phyloP scores from a whole-genome alignment of 768 basidiomycete genomes.

The Pleurotus tuoliensis region DNA sequence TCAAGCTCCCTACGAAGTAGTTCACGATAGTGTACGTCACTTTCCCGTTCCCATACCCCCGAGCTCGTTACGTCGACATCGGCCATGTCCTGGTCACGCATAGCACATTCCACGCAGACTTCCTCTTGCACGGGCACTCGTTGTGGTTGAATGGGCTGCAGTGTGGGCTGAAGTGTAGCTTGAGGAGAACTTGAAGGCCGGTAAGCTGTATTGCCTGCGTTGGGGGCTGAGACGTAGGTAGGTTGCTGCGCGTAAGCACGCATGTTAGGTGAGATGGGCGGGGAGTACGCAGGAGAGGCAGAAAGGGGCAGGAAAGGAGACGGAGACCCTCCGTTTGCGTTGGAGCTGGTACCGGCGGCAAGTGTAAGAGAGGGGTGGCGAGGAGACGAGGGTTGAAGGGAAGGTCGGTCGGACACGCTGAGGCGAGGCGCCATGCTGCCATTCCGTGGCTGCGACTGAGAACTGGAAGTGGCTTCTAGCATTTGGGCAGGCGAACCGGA shows the following conservation, averaged over 20 bases:
- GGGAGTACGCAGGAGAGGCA: conserved; percentile 54
- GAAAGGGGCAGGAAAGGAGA: conserved; percentile 48
- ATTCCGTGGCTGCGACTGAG: conserved; percentile 23
- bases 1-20: conserved; percentile 68
- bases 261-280: conserved; percentile 54
- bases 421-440: conserved; percentile 14
- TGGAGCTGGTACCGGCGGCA: conserved; percentile 27
- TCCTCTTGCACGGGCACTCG: conserved; percentile 62
- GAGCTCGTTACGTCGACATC: conserved; percentile 86
- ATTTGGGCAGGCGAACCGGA: conserved; percentile 25
- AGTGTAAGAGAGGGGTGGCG: conserved; percentile 44
- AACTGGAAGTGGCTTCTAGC: conserved; percentile 2
- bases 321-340: conserved; percentile 34
- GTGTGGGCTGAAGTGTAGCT: conserved; percentile 38
- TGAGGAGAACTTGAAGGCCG: conserved; percentile 37
- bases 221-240: conserved; percentile 62
- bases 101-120: conserved; percentile 94
- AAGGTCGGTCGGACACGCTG: conserved; percentile 16
- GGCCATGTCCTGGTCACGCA: conserved; percentile 98
- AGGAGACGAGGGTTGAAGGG: conserved; percentile 35
- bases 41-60: conserved; percentile 89
- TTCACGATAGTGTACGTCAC: conserved; percentile 80
- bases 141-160: conserved; percentile 32
- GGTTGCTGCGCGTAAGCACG: conserved; percentile 72
- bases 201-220: conserved; percentile 53